Evolutionary conservation across 2,329 filamentous ascomycete genomes (phyloP).

Genomic region (Sporothrix pallida): DNA sequence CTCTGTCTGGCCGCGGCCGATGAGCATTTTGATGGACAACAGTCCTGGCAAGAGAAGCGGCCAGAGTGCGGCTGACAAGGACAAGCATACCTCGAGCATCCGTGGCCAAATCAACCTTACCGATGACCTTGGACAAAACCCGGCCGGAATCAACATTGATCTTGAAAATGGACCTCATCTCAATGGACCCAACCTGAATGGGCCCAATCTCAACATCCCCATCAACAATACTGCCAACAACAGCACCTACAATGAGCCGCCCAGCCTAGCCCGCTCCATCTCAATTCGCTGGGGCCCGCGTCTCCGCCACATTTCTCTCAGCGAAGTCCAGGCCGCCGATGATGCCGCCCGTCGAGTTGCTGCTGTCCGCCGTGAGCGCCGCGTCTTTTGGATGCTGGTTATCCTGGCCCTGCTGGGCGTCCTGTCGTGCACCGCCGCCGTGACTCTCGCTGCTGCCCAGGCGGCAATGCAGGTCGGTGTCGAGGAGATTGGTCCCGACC

Average conservation of each 20-base stretch:
- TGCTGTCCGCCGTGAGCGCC: conserved; percentile 29
- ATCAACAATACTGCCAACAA: not conserved
- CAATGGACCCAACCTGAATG: too few relatives aligned
- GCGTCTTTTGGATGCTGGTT: conserved; percentile 32
- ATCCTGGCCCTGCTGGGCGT: conserved; percentile 12
- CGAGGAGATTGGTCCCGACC: conserved; percentile 15
- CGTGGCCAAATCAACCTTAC: not conserved
- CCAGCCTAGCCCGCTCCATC: conserved; percentile 30
- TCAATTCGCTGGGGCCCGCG: conserved; percentile 34
- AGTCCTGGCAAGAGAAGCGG: not conserved
- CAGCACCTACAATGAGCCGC: conserved; percentile 22
- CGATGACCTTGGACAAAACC: not conserved
- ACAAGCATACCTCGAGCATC: not conserved
- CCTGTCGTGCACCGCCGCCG: conserved; percentile 34
- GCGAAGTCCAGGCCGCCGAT: conserved; percentile 33
- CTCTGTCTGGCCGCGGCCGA: conserved; percentile 28
- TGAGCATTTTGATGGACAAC: not conserved
- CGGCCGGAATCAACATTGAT: not conserved
- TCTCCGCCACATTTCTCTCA: conserved; percentile 30
- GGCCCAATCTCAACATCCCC: too few relatives aligned
- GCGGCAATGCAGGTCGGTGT: conserved; percentile 28
- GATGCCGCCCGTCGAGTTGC: conserved; percentile 29
- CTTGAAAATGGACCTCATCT: not conserved
- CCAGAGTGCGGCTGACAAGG: not conserved
- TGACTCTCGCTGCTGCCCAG: conserved; percentile 31